phyloP scores from a whole-genome alignment of 768 basidiomycete species.

The Amyloporia xantha region DNA sequence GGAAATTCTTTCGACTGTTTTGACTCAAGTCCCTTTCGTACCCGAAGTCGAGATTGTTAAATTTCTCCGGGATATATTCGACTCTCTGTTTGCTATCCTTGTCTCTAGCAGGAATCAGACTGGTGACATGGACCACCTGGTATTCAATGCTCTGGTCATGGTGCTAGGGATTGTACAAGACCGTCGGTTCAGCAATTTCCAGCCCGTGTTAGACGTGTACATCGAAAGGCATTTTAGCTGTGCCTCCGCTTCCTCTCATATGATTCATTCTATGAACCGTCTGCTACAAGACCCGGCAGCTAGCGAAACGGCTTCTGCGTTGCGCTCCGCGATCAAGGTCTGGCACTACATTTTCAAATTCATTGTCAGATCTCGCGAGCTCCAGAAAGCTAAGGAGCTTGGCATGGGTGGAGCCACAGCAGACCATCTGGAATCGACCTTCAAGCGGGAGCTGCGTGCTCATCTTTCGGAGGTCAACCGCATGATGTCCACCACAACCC shows the following conservation, averaged over 20 bases:
- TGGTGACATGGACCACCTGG: slow-evolving; percentile 76
- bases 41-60: slow-evolving; percentile 94
- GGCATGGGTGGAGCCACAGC: slow-evolving; percentile 78
- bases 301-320: slow-evolving; percentile 63
- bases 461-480: slow-evolving; percentile 78
- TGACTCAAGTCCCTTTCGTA: slow-evolving; percentile 85
- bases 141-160: slow-evolving; percentile 87
- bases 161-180: slow-evolving; percentile 92
- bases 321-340: slow-evolving; percentile 89
- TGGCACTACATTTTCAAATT: slow-evolving; percentile 98
- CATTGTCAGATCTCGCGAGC: slow-evolving; percentile 80
- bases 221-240: slow-evolving; percentile 85
- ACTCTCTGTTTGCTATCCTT: slow-evolving; percentile 87
- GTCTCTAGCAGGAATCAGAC: slow-evolving; percentile 65
- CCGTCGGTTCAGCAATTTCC: slow-evolving; percentile 91
- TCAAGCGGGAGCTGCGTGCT: slow-evolving; percentile 74
- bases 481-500: slow-evolving; percentile 79
- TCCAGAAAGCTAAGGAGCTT: slow-evolving; percentile 77
- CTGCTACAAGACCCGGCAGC: slow-evolving; percentile 70
- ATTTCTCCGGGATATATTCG: slow-evolving; percentile 86
- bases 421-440: slow-evolving; percentile 77
- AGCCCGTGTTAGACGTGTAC: slow-evolving; percentile 88
- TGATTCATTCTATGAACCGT: slow-evolving; percentile 83
- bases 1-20: slow-evolving; percentile 60
- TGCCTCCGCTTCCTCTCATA: slow-evolving; percentile 72